A percentile compares a stretch with the other conserved stretches of the same genome.
phyloP scores from a whole-genome alignment of 768 basidiomycete genomes.

The Collybiopsis luxurians region DNA sequence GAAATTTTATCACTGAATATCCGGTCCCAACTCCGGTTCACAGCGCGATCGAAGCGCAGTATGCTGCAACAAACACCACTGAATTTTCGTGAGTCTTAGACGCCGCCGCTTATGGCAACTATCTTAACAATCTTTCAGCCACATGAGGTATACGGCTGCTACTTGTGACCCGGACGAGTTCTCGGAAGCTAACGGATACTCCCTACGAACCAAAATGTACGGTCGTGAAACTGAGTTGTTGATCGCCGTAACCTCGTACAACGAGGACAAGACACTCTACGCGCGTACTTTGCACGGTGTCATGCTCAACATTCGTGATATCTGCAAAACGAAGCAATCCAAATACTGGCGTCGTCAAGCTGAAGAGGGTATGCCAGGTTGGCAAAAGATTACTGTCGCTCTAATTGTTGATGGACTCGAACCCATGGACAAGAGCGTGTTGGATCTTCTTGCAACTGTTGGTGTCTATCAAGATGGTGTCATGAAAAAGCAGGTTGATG shows the following conservation, averaged over 20 bases:
- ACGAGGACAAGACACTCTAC: conserved; percentile 91
- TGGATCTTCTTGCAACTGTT: conserved; percentile 85
- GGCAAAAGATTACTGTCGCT: conserved; percentile 90
- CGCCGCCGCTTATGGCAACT: background rate
- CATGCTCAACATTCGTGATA: conserved; percentile 97
- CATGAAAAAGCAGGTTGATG: conserved; percentile 91
- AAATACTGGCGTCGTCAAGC: conserved; percentile 86
- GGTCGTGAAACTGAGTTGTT: conserved; percentile 89
- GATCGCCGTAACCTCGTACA: conserved; percentile 93
- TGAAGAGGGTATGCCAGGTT: conserved; percentile 80
- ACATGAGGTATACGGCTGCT: conserved; percentile 94
- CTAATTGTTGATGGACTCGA: conserved; percentile 93
- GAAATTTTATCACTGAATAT: conserved; percentile 73
- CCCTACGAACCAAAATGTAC: conserved; percentile 80
- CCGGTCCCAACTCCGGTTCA: conserved; percentile 63
- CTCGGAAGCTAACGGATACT: conserved; percentile 74
- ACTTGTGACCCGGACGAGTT: conserved; percentile 93
- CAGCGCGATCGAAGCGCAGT: conserved; percentile 65
- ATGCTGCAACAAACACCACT: conserved; percentile 50
- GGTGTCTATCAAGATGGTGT: conserved; percentile 94
- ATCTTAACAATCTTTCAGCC: conserved; percentile 35
- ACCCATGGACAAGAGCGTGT: conserved; percentile 91
- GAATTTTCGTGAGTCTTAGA: conserved; percentile 64
- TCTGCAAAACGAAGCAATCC: conserved; percentile 93
- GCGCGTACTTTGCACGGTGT: conserved; percentile 91